Conservation (phyloP, 495 filamentous ascomycete species). For the Trichoderma orchidacearum region DNA sequence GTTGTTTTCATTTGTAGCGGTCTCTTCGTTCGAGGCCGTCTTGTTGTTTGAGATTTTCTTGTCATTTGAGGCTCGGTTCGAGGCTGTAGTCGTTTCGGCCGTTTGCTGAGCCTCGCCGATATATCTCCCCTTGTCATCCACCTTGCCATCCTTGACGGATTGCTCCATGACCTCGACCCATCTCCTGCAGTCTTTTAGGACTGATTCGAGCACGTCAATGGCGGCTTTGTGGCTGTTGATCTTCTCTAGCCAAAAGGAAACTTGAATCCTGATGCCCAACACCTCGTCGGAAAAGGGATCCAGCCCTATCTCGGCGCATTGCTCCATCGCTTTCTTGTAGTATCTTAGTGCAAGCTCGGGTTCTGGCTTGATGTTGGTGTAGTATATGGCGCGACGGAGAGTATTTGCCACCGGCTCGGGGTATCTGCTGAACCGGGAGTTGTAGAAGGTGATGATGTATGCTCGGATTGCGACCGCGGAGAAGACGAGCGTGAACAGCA, state of each 20-base stretch:
- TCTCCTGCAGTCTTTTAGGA: conserved; percentile 43
- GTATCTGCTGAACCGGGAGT: conserved; percentile 47
- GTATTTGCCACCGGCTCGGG: conserved; percentile 66
- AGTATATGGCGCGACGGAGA: conserved; percentile 78
- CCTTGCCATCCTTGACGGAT: conserved; percentile 33
- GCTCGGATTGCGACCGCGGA: conserved; percentile 45
- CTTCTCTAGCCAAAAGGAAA: conserved; percentile 68
- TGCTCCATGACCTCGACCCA: conserved; percentile 49
- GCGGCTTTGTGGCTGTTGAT: conserved; percentile 49
- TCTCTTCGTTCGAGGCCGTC: background rate
- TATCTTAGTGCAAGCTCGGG: conserved; percentile 63
- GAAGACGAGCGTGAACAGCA: conserved; percentile 34
- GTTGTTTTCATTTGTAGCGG: background rate
- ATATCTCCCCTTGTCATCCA: conserved; percentile 6
- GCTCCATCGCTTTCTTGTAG: conserved; percentile 61
- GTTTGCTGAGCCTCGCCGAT: conserved; percentile 12
- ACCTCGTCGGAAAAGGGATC: conserved; percentile 84
- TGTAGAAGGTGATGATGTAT: conserved; percentile 52
- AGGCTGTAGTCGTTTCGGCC: background rate
- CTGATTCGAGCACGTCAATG: conserved; percentile 57
- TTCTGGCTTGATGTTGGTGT: conserved; percentile 58
- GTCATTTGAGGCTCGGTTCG: too few relatives aligned
- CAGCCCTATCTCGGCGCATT: conserved; percentile 57
- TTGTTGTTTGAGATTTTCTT: too few relatives aligned
- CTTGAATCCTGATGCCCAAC: conserved; percentile 72